Evolutionary conservation across 352 stramenopile genomes (phyloP), one percentile per base, ranked within the genome.

Genomic region (Blastocystis sp.): DNA sequence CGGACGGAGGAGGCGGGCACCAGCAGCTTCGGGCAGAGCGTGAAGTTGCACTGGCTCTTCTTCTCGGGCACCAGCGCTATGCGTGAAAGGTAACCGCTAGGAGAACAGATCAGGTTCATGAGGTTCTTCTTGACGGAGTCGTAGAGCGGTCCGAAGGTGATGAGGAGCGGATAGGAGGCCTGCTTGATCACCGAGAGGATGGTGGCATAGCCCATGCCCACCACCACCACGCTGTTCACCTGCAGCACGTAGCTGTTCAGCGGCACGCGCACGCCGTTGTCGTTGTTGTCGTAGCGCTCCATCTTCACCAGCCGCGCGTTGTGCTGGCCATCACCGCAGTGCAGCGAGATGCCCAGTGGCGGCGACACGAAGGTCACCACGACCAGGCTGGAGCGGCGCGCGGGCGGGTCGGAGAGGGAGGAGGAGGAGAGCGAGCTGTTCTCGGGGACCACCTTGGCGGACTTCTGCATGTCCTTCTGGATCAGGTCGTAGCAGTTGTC

Each of bases 171-270:
- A 54, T 66, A 65, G 28, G 71, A 60, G 43, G 28, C 43, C 48
- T 81, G 64, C 48, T 81, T 81, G 48, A 81, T 81, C 3, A 64
- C 10, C 17, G 21, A 54, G 71, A 81, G 42, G 52, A 81, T 81
- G 6, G 43, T 7, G 19, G 28, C 21, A 28, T 81, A 81, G 45
- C n/a, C 40, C 42, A 64, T 64, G 17, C 43, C 57, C 21, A 81
- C 66, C 17, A 60, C 52, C 11, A 81, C 71, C 24, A 45, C 34
- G 60, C 66, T 54, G 21, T 81, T 81, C 48, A 81, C 66, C 45
- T 64, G 71, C 48, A 81, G 54, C 42, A 81, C 54, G 19, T n/a
- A 63, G 43, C 71, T 81, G 42, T 64, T 34, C 71, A 64, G 38
- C 21, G 71, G 71, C 38, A 81, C 71, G 38, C 66, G 64, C 71